Conservation (phyloP, 495 filamentous ascomycete genomes). For the Elasticomyces elasticus region DNA sequence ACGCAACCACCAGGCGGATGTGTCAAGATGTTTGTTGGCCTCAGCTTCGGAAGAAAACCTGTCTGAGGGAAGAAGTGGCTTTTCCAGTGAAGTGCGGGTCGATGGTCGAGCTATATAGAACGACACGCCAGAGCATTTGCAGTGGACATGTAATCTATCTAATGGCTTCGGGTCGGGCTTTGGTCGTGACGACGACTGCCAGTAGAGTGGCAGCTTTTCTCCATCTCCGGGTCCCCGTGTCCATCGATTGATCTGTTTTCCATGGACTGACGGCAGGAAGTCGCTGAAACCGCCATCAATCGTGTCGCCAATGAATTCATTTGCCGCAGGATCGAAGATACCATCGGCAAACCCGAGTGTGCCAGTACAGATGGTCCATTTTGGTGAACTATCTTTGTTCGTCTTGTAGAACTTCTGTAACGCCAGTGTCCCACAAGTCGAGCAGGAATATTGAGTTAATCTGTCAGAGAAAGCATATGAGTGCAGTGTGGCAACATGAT, state of each 20-base stretch:
- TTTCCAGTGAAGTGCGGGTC: slow-evolving; percentile 15
- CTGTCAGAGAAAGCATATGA: slow-evolving; percentile 36
- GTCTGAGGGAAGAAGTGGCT: slow-evolving; percentile 38
- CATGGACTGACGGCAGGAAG: slow-evolving; percentile 35
- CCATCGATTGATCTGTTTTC: slow-evolving; percentile 21
- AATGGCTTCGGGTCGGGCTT: neutral
- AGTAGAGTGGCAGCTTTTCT: slow-evolving; percentile 21
- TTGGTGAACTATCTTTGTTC: slow-evolving; percentile 3
- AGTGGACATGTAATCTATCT: slow-evolving; percentile 30
- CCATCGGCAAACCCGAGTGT: slow-evolving; percentile 33
- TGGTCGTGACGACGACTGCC: slow-evolving; percentile 11
- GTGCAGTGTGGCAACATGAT: too few relatives aligned
- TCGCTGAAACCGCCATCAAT: slow-evolving; percentile 48
- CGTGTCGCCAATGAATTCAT: slow-evolving; percentile 43
- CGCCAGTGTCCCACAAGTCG: slow-evolving; percentile 57
- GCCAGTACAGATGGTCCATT: slow-evolving; percentile 37
- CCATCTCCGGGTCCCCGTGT: slow-evolving; percentile 7
- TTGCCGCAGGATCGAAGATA: slow-evolving; percentile 34
- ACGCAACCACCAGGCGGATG: slow-evolving; percentile 48
- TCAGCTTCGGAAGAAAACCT: slow-evolving; percentile 34
- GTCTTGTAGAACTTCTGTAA: slow-evolving; percentile 27
- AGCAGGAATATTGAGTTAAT: slow-evolving; percentile 55
- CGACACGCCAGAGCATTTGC: slow-evolving; percentile 38
- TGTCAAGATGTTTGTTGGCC: slow-evolving; percentile 39
- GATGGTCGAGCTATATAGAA: slow-evolving; percentile 38